Base-by-base conservation (phyloP, 495 filamentous ascomycete genomes). In the Penicillium argentinense region DNA sequence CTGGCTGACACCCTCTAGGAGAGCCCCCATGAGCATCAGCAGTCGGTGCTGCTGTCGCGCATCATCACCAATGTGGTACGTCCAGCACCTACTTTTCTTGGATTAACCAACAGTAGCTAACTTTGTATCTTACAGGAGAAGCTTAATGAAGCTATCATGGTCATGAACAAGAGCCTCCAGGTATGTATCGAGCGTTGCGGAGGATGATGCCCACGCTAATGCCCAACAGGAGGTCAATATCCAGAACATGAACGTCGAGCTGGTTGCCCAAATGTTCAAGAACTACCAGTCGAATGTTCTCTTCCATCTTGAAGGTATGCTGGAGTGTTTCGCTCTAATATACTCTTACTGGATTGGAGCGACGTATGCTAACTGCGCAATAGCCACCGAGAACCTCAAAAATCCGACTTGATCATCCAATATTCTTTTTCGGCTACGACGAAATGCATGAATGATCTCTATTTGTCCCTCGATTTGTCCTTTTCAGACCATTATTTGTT, bases 251-350 rank as follows among this genome's bases (percentile, higher is more conserved):
- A 92, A 97, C 62, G 88, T 96, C 4, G 93, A 97, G 71, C 76
- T 97, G 7, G 93, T 97, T 3, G 91, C 93, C 6, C 93, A 97
- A 67, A 98, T 98, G 93, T 98, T 97, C 75, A 96, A 97, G 77
- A 98, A 97, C 69, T 98, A 98, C 64, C 90, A 96, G 66, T 95
- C 89, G 3, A 98, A 97, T 59, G 93, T 98, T 11, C 75, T 97
- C 2, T 98, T 98, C 62, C 93, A 98, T 60, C 75, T 98, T 21
- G 95, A 97, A 82, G 93, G 93, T 95, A 76, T 43, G 69, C 45
- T 9, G 8, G 11, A 12, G 13, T 56, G 24, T 43, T 43, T 14
- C 7, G 12, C 47, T 34, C 39, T 13, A 38, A 23, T 33, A 21
- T 16, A 34, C 13, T 43, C 39, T 9, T 21, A 14, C 39, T 27